A percentile compares a stretch with the other conserved stretches of the same genome.
These are phyloP conservation scores for Bacidia rubella DNA, from an alignment of 495 filamentous ascomycete genomes.

Conservation along the genomic window DNA sequence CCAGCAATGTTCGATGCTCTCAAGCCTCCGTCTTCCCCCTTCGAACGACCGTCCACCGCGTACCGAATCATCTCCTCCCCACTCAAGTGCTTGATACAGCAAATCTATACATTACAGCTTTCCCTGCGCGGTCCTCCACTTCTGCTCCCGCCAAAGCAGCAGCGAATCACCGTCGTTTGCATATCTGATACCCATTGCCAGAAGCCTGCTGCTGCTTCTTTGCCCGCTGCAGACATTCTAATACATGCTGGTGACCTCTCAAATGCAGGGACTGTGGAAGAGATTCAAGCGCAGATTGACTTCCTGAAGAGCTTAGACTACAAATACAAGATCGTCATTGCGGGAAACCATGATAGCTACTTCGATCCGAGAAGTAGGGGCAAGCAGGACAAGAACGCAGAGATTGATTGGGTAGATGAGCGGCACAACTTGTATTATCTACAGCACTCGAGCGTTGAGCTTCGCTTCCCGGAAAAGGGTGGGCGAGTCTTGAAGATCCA, in stretches of 20 bases:
- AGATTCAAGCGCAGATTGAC: conserved; percentile 64
- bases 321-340: conserved; percentile 64
- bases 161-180: conserved; percentile 47
- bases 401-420: conserved; percentile 39
- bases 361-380: conserved; percentile 47
- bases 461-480: conserved; percentile 28
- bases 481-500: conserved; percentile 39
- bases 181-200: conserved; percentile 79
- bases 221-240: conserved; percentile 71
- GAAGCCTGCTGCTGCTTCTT: conserved; percentile 37
- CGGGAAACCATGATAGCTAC: conserved; percentile 82
- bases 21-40: conserved; percentile 26
- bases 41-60: conserved; percentile 32
- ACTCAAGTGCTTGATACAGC: conserved; percentile 33
- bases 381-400: conserved; percentile 29
- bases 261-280: conserved; percentile 52
- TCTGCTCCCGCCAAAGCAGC: conserved; percentile 27
- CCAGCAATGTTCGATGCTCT: conserved; percentile 2
- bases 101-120: conserved; percentile 47
- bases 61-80: conserved; percentile 38
- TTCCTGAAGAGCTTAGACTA: conserved; percentile 68
- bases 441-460: conserved; percentile 43
- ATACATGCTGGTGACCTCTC: conserved; percentile 83
- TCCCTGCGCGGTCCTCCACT: conserved; percentile 49
- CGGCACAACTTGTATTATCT: conserved; percentile 40